Conservation (phyloP, 148 eudicot genomes). For the Fagopyrum tataricum region DNA sequence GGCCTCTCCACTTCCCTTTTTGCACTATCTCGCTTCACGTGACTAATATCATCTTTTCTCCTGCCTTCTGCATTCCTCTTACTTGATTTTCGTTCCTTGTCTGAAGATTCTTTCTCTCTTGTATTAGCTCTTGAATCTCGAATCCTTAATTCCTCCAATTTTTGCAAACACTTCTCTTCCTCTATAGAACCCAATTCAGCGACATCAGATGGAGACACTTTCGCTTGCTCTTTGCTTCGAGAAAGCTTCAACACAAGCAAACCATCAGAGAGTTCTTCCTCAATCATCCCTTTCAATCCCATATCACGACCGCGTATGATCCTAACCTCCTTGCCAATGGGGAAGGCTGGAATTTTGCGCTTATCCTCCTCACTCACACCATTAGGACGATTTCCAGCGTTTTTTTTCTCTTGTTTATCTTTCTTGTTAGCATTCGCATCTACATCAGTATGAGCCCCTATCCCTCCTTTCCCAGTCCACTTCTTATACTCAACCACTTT, state of each 20-base stretch:
- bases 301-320: constrained; percentile 46
- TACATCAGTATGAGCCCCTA: constrained; percentile 39
- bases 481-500: constrained; percentile 46
- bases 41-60: constrained; percentile 13
- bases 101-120: constrained; percentile 16
- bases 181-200: constrained; percentile 67
- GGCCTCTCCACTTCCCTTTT: constrained; percentile 18
- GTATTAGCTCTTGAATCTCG: constrained; percentile 25
- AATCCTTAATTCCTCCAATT: constrained; percentile 51
- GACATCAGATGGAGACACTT: constrained; percentile 36
- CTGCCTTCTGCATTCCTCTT: constrained; percentile 34
- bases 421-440: constrained; percentile 19
- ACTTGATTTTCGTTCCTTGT: constrained; percentile 25
- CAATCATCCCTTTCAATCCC: constrained; percentile 50
- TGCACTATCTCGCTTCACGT: constrained; percentile 5
- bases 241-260: constrained; percentile 42
- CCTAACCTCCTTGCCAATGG: constrained; percentile 52
- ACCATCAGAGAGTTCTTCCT: constrained; percentile 31
- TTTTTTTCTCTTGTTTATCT: constrained; percentile 5
- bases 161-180: constrained; percentile 64
- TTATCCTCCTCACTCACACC: constrained; percentile 5
- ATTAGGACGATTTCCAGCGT: neutral
- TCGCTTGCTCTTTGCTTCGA: constrained; percentile 34
- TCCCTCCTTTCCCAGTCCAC: constrained; percentile 57
- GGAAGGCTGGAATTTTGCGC: constrained; percentile 11